phyloP scores from a whole-genome alignment of 2,329 filamentous ascomycete genomes.

The Fusarium dimerum region DNA sequence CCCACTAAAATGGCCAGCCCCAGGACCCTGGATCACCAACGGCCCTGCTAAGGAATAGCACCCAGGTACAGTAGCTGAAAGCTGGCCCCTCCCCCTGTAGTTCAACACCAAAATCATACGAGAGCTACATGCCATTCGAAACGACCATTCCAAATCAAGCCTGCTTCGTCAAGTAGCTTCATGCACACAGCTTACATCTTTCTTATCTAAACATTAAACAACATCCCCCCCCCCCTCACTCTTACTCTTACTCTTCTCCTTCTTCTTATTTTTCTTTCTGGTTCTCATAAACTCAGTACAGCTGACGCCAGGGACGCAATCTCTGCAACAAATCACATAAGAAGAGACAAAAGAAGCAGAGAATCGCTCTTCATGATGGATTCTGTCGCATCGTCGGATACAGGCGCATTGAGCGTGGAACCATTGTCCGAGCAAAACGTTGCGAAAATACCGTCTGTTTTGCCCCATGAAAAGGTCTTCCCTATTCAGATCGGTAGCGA shows the following conservation, averaged over 20 bases:
- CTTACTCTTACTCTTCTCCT: neutral
- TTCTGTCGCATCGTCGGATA: constrained; percentile 29
- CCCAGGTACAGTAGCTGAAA: too few species aligned
- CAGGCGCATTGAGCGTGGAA: constrained; percentile 24
- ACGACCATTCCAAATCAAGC: too few species aligned
- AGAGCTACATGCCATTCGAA: too few species aligned
- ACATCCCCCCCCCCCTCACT: neutral
- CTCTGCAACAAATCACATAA: neutral
- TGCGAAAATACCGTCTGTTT: constrained; percentile 54
- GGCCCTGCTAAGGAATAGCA: too few species aligned
- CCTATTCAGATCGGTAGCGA: constrained; percentile 73
- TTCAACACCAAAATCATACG: too few species aligned
- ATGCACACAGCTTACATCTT: neutral
- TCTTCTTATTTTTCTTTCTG: too few species aligned
- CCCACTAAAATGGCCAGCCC: too few species aligned
- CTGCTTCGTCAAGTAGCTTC: too few species aligned
- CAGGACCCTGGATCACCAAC: too few species aligned
- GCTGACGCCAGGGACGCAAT: neutral
- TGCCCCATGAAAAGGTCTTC: constrained; percentile 73
- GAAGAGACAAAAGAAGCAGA: neutral
- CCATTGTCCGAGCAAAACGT: constrained; percentile 36
- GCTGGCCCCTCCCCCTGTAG: too few species aligned
- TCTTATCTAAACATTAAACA: neutral
- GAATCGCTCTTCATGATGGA: constrained; percentile 26
- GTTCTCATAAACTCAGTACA: neutral